Evolutionary conservation across 495 filamentous ascomycete genomes (phyloP), one percentile per base, ranked within the genome.

Genomic region (Penicillium coffeae): DNA sequence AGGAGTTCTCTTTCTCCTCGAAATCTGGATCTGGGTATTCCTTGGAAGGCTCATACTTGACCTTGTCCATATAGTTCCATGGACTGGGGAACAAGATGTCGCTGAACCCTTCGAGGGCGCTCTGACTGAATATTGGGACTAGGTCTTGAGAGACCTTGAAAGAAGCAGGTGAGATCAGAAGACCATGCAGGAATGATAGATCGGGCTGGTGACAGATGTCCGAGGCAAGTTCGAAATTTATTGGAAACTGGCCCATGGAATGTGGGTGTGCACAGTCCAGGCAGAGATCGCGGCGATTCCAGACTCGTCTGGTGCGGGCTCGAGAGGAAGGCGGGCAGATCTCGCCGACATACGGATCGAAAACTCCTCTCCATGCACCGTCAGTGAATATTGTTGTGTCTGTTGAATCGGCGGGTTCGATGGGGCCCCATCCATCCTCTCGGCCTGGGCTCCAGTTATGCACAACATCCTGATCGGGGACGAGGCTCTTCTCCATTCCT

Each of bases 191-290:
- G 32, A 81, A 73, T 14, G 82, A 78, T 35, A 94, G 72, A 54
- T 94, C 88, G 1, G 88, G 83, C 55, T 94, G 88, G 51, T 90
- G 86, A 60, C 88, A 94, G 38, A 86, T 75, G 21, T 86, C 77
- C 8, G 79, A 76, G 3, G 84, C 77, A 9, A 80, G 59, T 13
- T 77, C 68, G 80, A 85, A 90, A 55, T 88, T 72, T 19, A 71
- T 63, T 0, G 88, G 71, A 54, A 85, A 90, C 14, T 80, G 77
- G 6, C 78, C 80, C n/a, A 81, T 56, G 0, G 86, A 86, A 47
- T 94, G 88, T 1, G 86, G 85, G 0, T 57, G 62, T 2, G 74
- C 59, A 56, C 88, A 92, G 16, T 70, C 65, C 1, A 76, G 61
- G 60, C 87, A 92, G 12, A 87, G 66, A 38, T 77, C 66, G 35